These are phyloP conservation scores for Samsoniella hepiali DNA, from an alignment of 2,329 filamentous ascomycete genomes.

Conservation along the genomic window DNA sequence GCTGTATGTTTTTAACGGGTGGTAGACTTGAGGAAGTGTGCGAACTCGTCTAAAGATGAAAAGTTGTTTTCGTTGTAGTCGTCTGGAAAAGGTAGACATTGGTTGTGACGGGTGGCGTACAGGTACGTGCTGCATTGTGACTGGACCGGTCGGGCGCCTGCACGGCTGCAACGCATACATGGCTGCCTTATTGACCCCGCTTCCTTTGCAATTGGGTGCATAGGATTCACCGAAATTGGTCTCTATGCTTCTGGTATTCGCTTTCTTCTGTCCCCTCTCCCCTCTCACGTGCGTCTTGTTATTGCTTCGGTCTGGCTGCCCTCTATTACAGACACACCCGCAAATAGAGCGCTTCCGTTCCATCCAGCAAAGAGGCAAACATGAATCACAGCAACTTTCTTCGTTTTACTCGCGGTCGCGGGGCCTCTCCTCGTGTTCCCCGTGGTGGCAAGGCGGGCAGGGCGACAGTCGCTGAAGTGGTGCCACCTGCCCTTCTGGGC, in stretches of 20 bases:
- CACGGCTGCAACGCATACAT: conserved; percentile 1
- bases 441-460: conserved; percentile 4
- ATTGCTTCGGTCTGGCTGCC: conserved; percentile 3
- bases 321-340: conserved; percentile 1
- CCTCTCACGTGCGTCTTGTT: conserved; percentile 1
- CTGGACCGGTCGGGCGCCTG: conserved; percentile 1
- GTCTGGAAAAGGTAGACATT: background rate
- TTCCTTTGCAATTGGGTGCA: background rate
- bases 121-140: conserved; percentile 3
- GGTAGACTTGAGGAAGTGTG: background rate
- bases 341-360: background rate
- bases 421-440: background rate
- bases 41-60: background rate
- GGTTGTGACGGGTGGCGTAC: background rate
- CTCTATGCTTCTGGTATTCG: conserved; percentile 2
- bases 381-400: background rate
- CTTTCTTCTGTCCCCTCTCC: conserved; percentile 3
- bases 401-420: background rate
- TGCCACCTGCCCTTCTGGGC: conserved; percentile 1
- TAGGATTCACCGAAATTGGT: background rate
- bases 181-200: background rate
- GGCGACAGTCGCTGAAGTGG: background rate
- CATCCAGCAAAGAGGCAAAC: background rate
- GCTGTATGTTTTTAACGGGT: background rate
- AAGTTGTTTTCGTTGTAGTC: background rate